Conservation (phyloP, 148 eudicot genomes). For the Spergularia marina region DNA sequence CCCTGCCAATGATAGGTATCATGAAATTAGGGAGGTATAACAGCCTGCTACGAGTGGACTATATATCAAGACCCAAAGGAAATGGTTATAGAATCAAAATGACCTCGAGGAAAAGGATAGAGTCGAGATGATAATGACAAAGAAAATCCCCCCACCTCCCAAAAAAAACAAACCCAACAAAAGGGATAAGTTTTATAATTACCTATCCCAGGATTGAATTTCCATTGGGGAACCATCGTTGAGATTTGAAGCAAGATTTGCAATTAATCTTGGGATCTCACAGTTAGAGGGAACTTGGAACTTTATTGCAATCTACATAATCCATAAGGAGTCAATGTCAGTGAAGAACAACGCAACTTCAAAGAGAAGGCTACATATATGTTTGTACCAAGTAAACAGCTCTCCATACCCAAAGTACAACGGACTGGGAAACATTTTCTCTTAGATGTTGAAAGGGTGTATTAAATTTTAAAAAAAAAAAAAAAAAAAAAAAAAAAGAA, state of each 20-base stretch:
- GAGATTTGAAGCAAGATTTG: conserved; percentile 76
- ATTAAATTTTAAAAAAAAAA: too few relatives aligned
- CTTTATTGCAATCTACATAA: conserved; percentile 72
- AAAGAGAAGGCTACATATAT: background rate
- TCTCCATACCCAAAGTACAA: background rate
- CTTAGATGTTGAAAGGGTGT: background rate
- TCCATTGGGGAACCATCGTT: conserved; percentile 69
- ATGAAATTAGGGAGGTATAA: background rate
- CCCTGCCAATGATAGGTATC: too few relatives aligned
- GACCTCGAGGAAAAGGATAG: background rate
- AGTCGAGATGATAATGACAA: background rate
- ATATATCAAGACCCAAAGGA: background rate
- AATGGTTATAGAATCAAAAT: background rate
- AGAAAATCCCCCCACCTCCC: background rate
- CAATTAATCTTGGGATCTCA: conserved; percentile 73
- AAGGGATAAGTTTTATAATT: conserved; percentile 4
- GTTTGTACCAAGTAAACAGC: conserved; percentile 9
- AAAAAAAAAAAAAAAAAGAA: too few relatives aligned
- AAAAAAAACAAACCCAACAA: background rate
- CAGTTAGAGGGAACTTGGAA: conserved; percentile 77
- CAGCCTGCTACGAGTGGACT: background rate
- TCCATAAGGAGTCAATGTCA: conserved; percentile 1
- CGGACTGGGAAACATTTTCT: background rate
- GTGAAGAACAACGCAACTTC: background rate
- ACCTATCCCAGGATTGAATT: conserved; percentile 94